Base-by-base conservation (phyloP, 2,329 filamentous ascomycete species). In the Diatrype stigma region DNA sequence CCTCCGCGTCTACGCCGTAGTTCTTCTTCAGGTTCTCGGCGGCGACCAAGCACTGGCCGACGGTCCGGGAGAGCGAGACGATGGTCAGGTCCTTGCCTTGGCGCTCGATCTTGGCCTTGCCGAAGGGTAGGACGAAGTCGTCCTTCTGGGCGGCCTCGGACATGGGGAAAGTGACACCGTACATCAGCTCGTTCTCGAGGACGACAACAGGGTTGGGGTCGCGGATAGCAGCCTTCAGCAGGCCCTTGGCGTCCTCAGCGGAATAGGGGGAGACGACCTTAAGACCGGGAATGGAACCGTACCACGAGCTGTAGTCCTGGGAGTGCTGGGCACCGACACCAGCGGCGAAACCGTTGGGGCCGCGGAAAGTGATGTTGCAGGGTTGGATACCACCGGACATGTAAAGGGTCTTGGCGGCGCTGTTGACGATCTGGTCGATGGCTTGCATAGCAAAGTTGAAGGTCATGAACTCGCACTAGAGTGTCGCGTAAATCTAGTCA, bases 401-500 rank as follows among this genome's bases (percentile, higher is more conserved):
- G 82, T 99, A 99, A 69, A 99, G 93, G 51, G 94, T 99, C 83
- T 99, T 99, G 69, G 91, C 94, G 63, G 82, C 94, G 46, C 93
- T 97, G 85, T 99, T 99, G 84, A 99, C 92, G 70, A 99, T 90
- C 74, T 99, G 94, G 73, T 99, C 94, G 74, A 99, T 99, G 70
- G 94, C 90, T 79, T 99, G 94, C 94, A 99, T 99, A 73, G 94
- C 93, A 71, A 97, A 97, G 84, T 99, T 99, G 85, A 96, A 97
- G 67, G 94, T 99, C 94, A 99, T 99, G 82, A 99, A 99, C 79
- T 99, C 94, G 83, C 89, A 94, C 90, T 94, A 60, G 8, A 55
- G 12, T 17, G 30, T 42, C 5, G 23, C 21, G 32, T 19, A 46
- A 16, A 46, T 16, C 17, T 38, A 10, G 48, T 60, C 55, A 55